Evolutionary conservation across 305 asterid genomes (phyloP), one percentile per base, ranked within the genome.

Genomic region (Salvia sclarea): DNA sequence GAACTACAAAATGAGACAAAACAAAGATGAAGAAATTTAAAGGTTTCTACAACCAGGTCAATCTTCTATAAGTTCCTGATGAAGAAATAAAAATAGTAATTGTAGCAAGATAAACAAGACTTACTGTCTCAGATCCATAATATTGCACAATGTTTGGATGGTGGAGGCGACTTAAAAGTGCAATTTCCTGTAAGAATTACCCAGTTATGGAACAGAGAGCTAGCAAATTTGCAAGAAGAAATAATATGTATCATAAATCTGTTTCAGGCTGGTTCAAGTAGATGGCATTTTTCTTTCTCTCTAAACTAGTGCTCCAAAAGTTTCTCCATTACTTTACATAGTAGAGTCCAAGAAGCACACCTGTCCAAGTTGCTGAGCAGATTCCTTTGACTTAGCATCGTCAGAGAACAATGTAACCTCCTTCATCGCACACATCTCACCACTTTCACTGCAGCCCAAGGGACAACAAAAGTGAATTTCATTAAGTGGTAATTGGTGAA

Each of bases 361-460:
- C 66, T 84, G 95, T 50, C 82, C 80, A 43, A 87, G 83, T 71
- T 81, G 95, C 59, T 81, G 80, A 35, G 86, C 83, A 67, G 86
- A 67, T 71, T 87, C 91, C 76, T 57, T 85, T 22, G 95, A 85
- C 76, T 79, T 82, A 5, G 78, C 78, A 70, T 85, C 91, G n/a
- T 84, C 83, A 18, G 85, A 65, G 75, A 76, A 70, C 14, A 87
- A 68, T 21, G 83, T 80, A 40, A 90, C 91, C 81, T 87, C 96
- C 78, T 87, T 87, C 84, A 89, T 87, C 57, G 95, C 92, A 74
- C 96, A 89, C 89, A 89, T 84, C 75, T 85, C 85, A 28, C 96
- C 96, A 63, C 80, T 90, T 71, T 77, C 96, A 76, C 91, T 87
- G 84, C 70, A 72, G 49, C 40, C 58, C 14, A 76, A 67, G 11